A percentile compares a stretch with the other conserved stretches of the same genome.
Evolutionary conservation across 2,329 filamentous ascomycete species (phyloP).

Genomic region (Calonectria ilicicola): DNA sequence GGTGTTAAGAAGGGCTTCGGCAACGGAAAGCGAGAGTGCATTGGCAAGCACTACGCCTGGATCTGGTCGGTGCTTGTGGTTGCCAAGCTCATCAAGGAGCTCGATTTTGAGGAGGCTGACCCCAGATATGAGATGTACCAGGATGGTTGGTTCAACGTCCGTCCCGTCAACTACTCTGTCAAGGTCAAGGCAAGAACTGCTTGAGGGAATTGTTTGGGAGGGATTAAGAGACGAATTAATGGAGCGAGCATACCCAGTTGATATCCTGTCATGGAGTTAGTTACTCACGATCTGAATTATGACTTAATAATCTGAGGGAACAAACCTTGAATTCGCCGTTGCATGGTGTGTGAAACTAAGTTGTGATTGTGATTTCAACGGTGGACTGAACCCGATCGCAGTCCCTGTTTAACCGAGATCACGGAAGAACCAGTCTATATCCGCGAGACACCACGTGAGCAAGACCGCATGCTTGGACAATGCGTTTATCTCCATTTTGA

Average conservation of each 20-base stretch:
- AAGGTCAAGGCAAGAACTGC: conserved; percentile 54
- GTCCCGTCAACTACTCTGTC: conserved; percentile 59
- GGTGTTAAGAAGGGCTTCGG: conserved; percentile 64
- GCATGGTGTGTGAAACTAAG: too few species aligned
- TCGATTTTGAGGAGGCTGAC: conserved; percentile 60
- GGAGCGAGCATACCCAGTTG: not conserved
- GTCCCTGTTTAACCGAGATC: not conserved
- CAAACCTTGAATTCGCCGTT: not conserved
- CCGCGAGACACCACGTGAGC: not conserved
- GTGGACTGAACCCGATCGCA: not conserved
- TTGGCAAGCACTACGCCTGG: conserved; percentile 64
- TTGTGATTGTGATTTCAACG: not conserved
- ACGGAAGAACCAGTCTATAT: not conserved
- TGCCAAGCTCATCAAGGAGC: conserved; percentile 56
- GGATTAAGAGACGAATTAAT: not conserved
- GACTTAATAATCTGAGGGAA: not conserved
- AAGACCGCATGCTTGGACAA: not conserved
- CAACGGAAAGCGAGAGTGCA: conserved; percentile 64
- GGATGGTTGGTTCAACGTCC: conserved; percentile 66
- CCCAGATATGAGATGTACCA: conserved; percentile 54
- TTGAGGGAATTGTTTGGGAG: not conserved
- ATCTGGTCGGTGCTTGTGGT: conserved; percentile 57
- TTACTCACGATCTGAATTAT: not conserved
- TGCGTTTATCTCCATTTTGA: not conserved
- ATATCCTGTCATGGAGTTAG: not conserved